Evolutionary conservation across 768 basidiomycete species (phyloP).

Genomic region (Boletus insuetus): DNA sequence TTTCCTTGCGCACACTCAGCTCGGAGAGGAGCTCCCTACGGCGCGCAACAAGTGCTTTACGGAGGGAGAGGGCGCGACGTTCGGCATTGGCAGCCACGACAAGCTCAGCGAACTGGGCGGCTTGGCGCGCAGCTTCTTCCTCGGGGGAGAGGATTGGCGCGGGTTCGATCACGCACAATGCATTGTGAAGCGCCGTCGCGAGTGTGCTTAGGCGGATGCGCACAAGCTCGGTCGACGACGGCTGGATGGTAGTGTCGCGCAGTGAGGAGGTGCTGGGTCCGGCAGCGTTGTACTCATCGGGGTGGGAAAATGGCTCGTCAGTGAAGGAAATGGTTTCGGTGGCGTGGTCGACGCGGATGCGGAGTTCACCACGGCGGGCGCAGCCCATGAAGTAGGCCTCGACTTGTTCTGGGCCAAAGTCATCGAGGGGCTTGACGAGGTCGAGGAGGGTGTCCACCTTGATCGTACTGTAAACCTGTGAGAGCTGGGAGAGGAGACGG

Average conservation of each 20-base stretch:
- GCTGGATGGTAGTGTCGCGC: slow-evolving; percentile 59
- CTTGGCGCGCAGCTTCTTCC: slow-evolving; percentile 44
- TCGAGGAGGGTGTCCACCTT: slow-evolving; percentile 72
- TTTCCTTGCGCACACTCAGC: slow-evolving; percentile 80
- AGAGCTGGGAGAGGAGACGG: slow-evolving; percentile 85
- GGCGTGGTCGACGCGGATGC: slow-evolving; percentile 85
- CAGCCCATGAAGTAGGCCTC: slow-evolving; percentile 95
- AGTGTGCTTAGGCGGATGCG: slow-evolving; percentile 76
- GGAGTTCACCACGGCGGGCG: slow-evolving; percentile 81
- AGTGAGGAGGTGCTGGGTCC: slow-evolving; percentile 16
- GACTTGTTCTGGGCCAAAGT: slow-evolving; percentile 61
- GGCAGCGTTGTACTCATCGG: slow-evolving; percentile 34
- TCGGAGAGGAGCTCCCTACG: slow-evolving; percentile 83
- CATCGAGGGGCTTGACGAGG: slow-evolving; percentile 74
- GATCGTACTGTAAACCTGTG: slow-evolving; percentile 89
- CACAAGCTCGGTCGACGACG: slow-evolving; percentile 67
- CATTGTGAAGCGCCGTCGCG: slow-evolving; percentile 68
- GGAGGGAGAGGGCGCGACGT: slow-evolving; percentile 70
- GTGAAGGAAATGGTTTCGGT: slow-evolving; percentile 81
- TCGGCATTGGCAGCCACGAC: slow-evolving; percentile 68
- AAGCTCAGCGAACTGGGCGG: slow-evolving; percentile 55
- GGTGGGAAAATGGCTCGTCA: slow-evolving; percentile 64
- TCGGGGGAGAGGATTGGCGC: slow-evolving; percentile 38
- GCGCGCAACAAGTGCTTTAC: slow-evolving; percentile 81
- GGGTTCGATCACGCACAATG: slow-evolving; percentile 56